Evolutionary conservation across 176 grass and related monocot genomes (phyloP).

Genomic region (Zea mays): Zm-B73-REFERENCE-NAM-5.0 NC_050100.1:213620001-213620500

Average conservation of each 20-base stretch:
- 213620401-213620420: neutral
- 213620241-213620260: neutral
- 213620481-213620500: too few relatives aligned
- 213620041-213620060: neutral
- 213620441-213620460: neutral
- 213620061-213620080: neutral
- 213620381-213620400: neutral
- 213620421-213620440: neutral
- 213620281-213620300: neutral
- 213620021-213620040: neutral
- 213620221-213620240: neutral
- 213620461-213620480: neutral
- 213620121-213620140: neutral
- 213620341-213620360: neutral
- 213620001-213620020: too few relatives aligned
- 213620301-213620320: constrained; percentile 1
- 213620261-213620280: neutral
- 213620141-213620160: neutral
- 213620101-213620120: neutral
- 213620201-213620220: neutral
- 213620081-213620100: neutral
- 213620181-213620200: constrained; percentile 6
- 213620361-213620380: neutral
- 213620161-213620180: neutral
- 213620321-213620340: neutral